Evolutionary conservation across 331 rosid species (phyloP).

Genomic region (Arachis monticola): DNA sequence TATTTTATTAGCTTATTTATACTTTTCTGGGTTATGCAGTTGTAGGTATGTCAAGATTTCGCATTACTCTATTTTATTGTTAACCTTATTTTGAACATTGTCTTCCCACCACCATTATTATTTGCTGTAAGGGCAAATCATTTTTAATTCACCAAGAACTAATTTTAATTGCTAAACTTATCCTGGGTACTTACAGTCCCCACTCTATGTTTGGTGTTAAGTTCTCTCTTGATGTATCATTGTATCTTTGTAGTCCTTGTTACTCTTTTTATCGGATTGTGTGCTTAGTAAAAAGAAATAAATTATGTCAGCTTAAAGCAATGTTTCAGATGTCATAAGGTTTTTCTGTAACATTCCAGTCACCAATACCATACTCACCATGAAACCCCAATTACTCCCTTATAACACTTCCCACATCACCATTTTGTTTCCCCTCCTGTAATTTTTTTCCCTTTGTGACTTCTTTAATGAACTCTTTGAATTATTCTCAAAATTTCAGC

Average conservation of each 20-base stretch:
- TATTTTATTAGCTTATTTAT: background rate
- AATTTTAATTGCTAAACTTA: background rate
- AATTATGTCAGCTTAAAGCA: background rate
- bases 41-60: background rate
- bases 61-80: constrained; percentile 1
- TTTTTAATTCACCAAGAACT: background rate
- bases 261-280: background rate
- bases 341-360: background rate
- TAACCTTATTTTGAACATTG: background rate
- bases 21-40: background rate
- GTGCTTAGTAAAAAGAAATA: background rate
- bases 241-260: background rate
- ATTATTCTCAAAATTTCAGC: background rate
- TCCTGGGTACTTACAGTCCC: background rate
- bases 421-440: background rate
- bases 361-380: background rate
- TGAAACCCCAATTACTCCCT: background rate
- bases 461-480: background rate
- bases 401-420: background rate
- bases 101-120: background rate
- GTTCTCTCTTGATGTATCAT: background rate
- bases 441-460: background rate
- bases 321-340: background rate
- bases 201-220: background rate
- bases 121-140: background rate